These are phyloP conservation scores for Logfia minima DNA, from an alignment of 129 eudicot genomes.

Conservation along the genomic window DNA sequence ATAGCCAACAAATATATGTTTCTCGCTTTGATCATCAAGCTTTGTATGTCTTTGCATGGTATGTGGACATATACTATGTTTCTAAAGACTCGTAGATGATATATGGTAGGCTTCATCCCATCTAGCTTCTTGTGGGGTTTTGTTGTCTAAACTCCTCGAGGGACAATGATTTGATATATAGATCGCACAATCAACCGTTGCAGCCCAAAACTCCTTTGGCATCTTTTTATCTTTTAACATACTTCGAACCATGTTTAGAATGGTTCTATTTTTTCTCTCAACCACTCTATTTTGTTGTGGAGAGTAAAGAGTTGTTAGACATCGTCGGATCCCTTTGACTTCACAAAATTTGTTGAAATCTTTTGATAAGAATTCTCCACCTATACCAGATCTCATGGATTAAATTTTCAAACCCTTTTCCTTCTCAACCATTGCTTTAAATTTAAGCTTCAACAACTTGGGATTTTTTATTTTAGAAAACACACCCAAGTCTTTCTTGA, in stretches of 20 bases:
- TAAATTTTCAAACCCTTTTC: neutral
- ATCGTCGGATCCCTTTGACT: neutral
- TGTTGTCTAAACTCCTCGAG: neutral
- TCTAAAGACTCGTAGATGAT: neutral
- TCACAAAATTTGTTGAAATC: neutral
- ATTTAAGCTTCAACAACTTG: neutral
- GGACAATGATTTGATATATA: neutral
- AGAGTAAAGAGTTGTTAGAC: neutral
- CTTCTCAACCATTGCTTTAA: neutral
- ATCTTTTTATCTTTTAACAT: neutral
- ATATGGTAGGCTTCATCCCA: neutral
- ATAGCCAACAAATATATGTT: neutral
- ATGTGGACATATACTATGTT: neutral
- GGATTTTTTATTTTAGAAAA: no score
- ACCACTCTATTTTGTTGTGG: neutral
- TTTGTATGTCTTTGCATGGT: neutral
- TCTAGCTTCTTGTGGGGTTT: neutral
- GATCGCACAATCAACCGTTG: neutral
- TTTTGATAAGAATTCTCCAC: no score
- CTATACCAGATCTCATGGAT: neutral
- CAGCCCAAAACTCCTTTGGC: neutral
- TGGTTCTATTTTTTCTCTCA: neutral
- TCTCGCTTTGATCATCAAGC: neutral
- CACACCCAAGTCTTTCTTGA: no score
- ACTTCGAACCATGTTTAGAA: neutral